These are phyloP conservation scores for Nasturtium officinale DNA, from an alignment of 345 rosid genomes.

Conservation along the genomic window DNA sequence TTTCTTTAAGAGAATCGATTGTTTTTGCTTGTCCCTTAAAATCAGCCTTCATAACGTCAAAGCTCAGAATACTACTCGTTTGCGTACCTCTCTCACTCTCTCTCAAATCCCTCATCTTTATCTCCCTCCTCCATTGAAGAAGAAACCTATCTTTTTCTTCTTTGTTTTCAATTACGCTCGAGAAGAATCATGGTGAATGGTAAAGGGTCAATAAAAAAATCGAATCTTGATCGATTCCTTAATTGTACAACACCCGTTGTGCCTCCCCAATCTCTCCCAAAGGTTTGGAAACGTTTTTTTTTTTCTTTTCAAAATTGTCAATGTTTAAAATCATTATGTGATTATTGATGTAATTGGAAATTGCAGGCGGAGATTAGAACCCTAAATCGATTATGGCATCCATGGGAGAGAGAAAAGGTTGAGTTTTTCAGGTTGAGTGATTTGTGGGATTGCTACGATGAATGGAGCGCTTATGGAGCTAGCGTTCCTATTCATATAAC, in stretches of 20 bases:
- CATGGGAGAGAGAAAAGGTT: constrained; percentile 85
- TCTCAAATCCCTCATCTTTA: background rate
- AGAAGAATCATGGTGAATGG: constrained; percentile 61
- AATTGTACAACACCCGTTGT: constrained; percentile 73
- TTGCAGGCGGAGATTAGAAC: constrained; percentile 77
- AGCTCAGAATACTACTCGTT: constrained; percentile 48
- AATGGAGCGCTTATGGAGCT: constrained; percentile 99
- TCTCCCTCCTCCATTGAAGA: constrained; percentile 33
- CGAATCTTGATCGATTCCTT: constrained; percentile 87
- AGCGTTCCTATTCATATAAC: constrained; percentile 75
- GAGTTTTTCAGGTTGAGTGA: constrained; percentile 82
- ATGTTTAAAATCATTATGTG: background rate
- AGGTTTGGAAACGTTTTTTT: constrained; percentile 51
- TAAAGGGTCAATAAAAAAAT: constrained; percentile 57
- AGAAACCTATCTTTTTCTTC: constrained; percentile 15
- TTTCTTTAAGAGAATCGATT: constrained; percentile 16
- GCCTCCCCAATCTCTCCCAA: constrained; percentile 75
- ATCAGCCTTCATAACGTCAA: constrained; percentile 58
- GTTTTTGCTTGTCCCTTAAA: constrained; percentile 47
- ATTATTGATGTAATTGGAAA: background rate
- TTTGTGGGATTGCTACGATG: constrained; percentile 90
- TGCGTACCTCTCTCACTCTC: constrained; percentile 33
- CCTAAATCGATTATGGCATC: constrained; percentile 87
- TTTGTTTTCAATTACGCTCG: constrained; percentile 6
- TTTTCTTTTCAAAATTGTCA: background rate